Evolutionary conservation across 2,329 filamentous ascomycete species (phyloP), one percentile per base, ranked within the genome.

Genomic region (Dothideomycetes sp.): DNA sequence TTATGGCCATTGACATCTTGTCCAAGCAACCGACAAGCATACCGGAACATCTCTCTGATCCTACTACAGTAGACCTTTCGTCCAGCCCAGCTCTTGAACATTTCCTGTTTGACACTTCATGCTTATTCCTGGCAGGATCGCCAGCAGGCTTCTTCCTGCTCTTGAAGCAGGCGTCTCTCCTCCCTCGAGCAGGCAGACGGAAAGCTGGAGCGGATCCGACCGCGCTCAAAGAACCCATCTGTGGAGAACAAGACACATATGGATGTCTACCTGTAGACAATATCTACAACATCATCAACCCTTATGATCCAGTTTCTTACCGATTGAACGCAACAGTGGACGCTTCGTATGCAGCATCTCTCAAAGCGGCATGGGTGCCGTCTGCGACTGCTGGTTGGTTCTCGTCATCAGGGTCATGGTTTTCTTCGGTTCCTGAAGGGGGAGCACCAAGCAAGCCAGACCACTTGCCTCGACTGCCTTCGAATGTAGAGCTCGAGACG

Each of bases 231-330:
- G 57, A 58, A 4, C 68, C 70, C 5, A 74, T 96, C 22, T 82
- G 81, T n/a, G 84, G 83, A n/a, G 76, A 86, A 28, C 72, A 72
- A 13, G 87, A 84, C 20, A 76, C 70, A 5, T 94, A 94, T 58
- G 91, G 91, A 13, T 96, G 91, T 59, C 68, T 96, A 19, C 85
- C 89, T 1, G 82, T 96, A 1, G 86, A 96, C 64, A 98, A 96
- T 58, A 74, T 98, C 43, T 98, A 96, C 69, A 98, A 98, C 54
- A 75, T 98, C 48, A 76, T 96, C 56, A 78, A 82, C 50, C 74
- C 75, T 23, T 80, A 79, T 45, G 78, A 82, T 47, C 78, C 91
- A 2, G 93, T 98, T 43, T 85, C 88, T 1, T 96, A 95, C 59
- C 74, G 89, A 12, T 75, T 96, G 44, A 98, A 95, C 53, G 86